Conservation (phyloP, 2,329 filamentous ascomycete species). For the Fusarium mexicanum region DNA sequence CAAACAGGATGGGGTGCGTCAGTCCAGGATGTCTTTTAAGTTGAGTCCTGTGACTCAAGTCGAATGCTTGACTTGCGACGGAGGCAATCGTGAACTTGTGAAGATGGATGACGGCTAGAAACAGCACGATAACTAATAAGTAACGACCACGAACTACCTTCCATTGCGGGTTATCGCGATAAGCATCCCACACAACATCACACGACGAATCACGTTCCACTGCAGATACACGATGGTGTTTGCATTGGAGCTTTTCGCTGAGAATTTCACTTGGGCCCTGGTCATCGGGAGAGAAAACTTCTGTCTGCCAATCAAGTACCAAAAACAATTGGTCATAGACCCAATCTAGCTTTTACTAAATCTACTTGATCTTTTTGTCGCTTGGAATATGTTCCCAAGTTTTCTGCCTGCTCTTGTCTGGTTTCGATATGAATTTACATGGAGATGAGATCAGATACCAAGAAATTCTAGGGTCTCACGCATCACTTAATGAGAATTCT, state of each 20-base stretch:
- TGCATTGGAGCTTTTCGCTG: not conserved
- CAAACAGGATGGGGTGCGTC: not conserved
- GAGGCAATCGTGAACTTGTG: slow-evolving; percentile 1
- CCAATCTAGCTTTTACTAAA: not conserved
- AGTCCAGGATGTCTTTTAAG: not conserved
- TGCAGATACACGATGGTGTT: not conserved
- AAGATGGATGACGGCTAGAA: not conserved
- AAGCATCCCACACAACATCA: slow-evolving; percentile 8
- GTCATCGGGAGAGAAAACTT: not conserved
- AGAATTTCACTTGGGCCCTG: not conserved
- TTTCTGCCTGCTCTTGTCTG: not conserved
- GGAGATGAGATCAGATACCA: not conserved
- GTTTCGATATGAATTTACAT: not conserved
- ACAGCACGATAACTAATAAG: not conserved
- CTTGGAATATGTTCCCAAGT: not conserved
- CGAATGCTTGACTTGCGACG: not conserved
- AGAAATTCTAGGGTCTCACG: not conserved
- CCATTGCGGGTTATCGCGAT: slow-evolving; percentile 33
- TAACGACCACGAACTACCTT: slow-evolving; percentile 5
- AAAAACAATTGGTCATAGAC: too few relatives aligned
- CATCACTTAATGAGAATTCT: not conserved
- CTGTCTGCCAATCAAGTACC: too few relatives aligned
- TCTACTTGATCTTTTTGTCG: not conserved
- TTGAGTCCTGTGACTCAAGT: not conserved
- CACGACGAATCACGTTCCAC: not conserved